A percentile compares a stretch with the other conserved stretches of the same genome.
Conservation (phyloP, 1,284 basidiomycete genomes). For the Pascua guehoae region DNA sequence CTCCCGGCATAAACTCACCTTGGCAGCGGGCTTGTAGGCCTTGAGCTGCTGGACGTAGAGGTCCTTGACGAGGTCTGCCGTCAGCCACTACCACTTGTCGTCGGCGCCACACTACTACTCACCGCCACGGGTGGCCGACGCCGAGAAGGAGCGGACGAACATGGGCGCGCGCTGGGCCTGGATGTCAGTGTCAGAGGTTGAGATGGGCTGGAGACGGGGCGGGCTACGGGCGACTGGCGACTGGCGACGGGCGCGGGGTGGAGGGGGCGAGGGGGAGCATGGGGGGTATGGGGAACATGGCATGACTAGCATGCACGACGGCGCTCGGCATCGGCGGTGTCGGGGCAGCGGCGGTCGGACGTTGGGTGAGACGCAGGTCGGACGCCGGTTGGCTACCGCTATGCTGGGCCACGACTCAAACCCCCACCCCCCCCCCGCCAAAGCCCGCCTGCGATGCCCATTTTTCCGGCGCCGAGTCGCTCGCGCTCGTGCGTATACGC, state of each 20-base stretch:
- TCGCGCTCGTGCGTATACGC: neutral
- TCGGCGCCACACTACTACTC: conserved; percentile 33
- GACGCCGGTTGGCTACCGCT: no score
- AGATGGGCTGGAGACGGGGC: neutral
- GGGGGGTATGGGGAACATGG: neutral
- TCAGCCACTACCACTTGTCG: neutral
- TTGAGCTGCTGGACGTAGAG: conserved; percentile 87
- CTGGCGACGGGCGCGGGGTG: neutral
- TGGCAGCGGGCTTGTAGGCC: conserved; percentile 67
- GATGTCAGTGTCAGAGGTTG: neutral
- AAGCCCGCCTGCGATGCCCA: neutral
- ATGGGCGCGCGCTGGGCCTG: conserved; percentile 36
- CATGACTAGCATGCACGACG: no score
- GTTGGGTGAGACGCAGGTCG: no score
- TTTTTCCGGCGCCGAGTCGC: neutral
- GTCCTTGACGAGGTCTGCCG: conserved; percentile 83
- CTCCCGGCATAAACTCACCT: conserved; percentile 32
- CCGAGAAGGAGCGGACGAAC: conserved; percentile 56
- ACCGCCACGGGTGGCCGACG: conserved; percentile 69
- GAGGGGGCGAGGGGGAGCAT: neutral
- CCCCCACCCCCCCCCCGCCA: no score
- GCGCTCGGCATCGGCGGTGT: neutral
- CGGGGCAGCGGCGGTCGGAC: neutral
- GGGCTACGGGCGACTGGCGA: neutral
- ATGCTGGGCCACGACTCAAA: no score